Evolutionary conservation across 108 stramenopile species (phyloP).

Genomic region (Licmophora abbreviata): DNA sequence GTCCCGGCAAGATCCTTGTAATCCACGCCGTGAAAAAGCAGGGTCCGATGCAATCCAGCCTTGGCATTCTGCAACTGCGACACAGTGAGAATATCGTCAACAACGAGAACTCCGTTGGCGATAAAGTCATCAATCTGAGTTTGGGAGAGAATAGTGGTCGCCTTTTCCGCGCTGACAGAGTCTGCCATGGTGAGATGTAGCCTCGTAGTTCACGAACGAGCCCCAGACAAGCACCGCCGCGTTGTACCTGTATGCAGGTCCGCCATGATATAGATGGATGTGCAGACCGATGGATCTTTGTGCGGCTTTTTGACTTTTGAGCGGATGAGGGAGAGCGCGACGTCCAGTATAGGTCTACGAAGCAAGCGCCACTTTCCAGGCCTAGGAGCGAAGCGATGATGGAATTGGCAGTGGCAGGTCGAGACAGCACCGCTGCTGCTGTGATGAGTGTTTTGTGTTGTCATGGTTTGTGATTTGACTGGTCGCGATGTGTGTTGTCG

Average conservation of each 20-base stretch:
- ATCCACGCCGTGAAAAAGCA: conserved; percentile 40
- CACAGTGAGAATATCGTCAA: conserved; percentile 40
- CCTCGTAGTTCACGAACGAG: neutral
- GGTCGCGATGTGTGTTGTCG: too few relatives aligned
- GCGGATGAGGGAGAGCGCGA: neutral
- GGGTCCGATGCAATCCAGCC: conserved; percentile 36
- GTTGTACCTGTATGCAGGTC: neutral
- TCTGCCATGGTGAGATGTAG: neutral
- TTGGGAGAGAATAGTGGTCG: neutral
- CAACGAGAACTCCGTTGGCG: conserved; percentile 58
- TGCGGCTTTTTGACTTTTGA: neutral
- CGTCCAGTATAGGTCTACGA: too few relatives aligned
- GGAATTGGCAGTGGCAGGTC: too few relatives aligned
- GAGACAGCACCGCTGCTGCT: too few relatives aligned
- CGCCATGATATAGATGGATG: too few relatives aligned
- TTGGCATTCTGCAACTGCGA: conserved; percentile 34
- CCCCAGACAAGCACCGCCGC: neutral
- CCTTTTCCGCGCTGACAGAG: neutral
- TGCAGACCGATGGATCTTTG: too few relatives aligned
- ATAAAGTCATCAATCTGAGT: conserved; percentile 36
- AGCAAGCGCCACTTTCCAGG: too few relatives aligned
- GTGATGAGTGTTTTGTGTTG: too few relatives aligned
- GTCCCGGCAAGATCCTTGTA: conserved; percentile 34
- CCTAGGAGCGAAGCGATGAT: too few relatives aligned
- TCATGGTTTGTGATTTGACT: too few relatives aligned